Conservation (phyloP, 2,329 filamentous ascomycete genomes). For the Colletotrichum tabaci region DNA sequence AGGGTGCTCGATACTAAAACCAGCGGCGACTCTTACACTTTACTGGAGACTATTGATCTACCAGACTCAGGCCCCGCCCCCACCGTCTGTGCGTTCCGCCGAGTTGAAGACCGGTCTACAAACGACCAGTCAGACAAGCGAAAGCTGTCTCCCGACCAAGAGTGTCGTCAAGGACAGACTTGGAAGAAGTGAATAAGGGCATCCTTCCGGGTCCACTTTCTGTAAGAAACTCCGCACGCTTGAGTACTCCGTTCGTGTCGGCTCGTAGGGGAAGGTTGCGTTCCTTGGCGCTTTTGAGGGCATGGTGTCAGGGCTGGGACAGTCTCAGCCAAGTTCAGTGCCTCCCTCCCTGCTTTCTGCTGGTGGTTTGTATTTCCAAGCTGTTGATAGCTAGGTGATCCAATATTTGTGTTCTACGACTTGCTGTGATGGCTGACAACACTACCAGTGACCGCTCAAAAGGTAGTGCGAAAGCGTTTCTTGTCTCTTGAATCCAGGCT, state of each 20-base stretch:
- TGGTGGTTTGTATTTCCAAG: no score
- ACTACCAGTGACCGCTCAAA: no score
- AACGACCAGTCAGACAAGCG: background rate
- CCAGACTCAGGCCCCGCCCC: background rate
- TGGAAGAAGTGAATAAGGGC: background rate
- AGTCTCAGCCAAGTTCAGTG: no score
- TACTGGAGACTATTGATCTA: background rate
- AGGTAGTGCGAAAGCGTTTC: no score
- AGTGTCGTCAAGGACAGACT: background rate
- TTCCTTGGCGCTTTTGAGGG: background rate
- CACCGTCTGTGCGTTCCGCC: constrained; percentile 9
- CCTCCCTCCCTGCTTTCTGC: no score
- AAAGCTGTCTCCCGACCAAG: background rate
- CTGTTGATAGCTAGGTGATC: no score
- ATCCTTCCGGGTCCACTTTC: background rate
- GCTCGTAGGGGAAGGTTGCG: background rate
- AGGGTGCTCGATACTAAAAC: background rate
- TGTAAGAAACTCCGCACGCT: background rate
- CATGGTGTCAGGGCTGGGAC: no score
- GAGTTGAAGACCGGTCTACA: background rate
- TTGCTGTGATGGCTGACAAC: no score
- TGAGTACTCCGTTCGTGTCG: background rate
- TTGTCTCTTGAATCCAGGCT: no score
- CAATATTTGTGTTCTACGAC: no score
- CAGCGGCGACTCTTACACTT: background rate